Percentiles rank a stretch among this genome's conserved stretches.
phyloP scores from a whole-genome alignment of 352 stramenopile species.

The Globisporangium barbulae region DNA sequence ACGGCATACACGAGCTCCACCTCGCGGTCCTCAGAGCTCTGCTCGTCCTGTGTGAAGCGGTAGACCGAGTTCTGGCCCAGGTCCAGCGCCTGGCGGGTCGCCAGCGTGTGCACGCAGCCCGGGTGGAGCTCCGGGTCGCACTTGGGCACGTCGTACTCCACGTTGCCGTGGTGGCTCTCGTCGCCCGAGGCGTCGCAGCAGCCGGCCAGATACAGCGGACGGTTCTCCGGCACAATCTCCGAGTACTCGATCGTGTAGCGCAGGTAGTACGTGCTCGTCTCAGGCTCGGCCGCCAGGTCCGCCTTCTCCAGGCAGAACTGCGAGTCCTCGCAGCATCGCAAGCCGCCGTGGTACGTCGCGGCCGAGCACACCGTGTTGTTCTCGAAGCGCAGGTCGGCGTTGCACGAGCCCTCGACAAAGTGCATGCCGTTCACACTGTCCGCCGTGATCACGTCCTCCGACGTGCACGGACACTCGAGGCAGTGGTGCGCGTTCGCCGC shows the following conservation, averaged over 20 bases:
- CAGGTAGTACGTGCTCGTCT: slow-evolving; percentile 56
- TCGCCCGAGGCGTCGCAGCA: slow-evolving; percentile 72
- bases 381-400: slow-evolving; percentile 58
- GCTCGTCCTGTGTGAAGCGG: slow-evolving; percentile 15
- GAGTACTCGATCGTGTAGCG: slow-evolving; percentile 80
- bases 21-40: slow-evolving; percentile 37
- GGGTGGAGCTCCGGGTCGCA: slow-evolving; percentile 64
- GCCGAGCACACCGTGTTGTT: slow-evolving; percentile 68
- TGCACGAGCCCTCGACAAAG: slow-evolving; percentile 46
- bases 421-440: slow-evolving; percentile 51
- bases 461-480: slow-evolving; percentile 77
- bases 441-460: slow-evolving; percentile 50
- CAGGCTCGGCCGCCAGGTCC: slow-evolving; percentile 29
- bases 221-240: slow-evolving; percentile 47
- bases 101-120: slow-evolving; percentile 74
- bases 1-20: slow-evolving; percentile 78
- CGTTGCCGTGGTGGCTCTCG: slow-evolving; percentile 56
- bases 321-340: slow-evolving; percentile 74
- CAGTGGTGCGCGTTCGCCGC: slow-evolving; percentile 45
- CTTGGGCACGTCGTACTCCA: slow-evolving; percentile 75
- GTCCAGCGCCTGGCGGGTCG: slow-evolving; percentile 62
- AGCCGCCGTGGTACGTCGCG: slow-evolving; percentile 60
- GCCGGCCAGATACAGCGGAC: slow-evolving; percentile 57
- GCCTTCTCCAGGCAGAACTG: slow-evolving; percentile 64
- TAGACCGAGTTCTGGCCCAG: slow-evolving; percentile 27